Evolutionary conservation across 345 rosid species (phyloP).

Genomic region (Mercurialis annua): DNA sequence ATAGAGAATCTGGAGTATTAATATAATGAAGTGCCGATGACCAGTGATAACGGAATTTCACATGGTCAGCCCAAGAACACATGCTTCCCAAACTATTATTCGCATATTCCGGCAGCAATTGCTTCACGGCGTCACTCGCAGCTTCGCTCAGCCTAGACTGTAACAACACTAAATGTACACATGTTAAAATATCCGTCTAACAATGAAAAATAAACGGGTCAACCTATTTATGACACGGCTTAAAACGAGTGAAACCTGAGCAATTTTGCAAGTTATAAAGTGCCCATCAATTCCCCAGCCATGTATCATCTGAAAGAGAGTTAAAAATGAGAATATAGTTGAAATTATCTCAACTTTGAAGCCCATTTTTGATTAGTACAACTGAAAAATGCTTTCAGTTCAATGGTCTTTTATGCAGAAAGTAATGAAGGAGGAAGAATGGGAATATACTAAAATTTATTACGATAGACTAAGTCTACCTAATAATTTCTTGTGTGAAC

Average conservation of each 20-base stretch:
- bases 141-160: slow-evolving; percentile 58
- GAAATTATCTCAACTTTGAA: slow-evolving; percentile 5
- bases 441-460: no score
- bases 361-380: slow-evolving; percentile 16
- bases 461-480: no score
- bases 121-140: slow-evolving; percentile 51
- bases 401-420: no score
- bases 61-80: slow-evolving; percentile 73
- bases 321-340: slow-evolving; percentile 17
- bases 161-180: no score
- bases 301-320: slow-evolving; percentile 25
- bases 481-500: no score
- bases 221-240: no score
- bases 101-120: slow-evolving; percentile 55
- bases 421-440: no score
- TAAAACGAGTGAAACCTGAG: slow-evolving; percentile 45
- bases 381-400: no score
- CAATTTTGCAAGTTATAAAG: slow-evolving; percentile 55
- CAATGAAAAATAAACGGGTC: no score
- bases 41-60: slow-evolving; percentile 69
- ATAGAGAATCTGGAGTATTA: slow-evolving; percentile 62
- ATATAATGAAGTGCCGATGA: slow-evolving; percentile 68
- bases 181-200: no score
- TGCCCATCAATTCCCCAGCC: slow-evolving; percentile 86
- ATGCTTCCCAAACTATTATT: slow-evolving; percentile 56